Percentiles rank a stretch among this genome's conserved stretches.
These are phyloP conservation scores for Sporobolomyces pararoseus DNA, from an alignment of 768 basidiomycete species.

Conservation along the genomic window DNA sequence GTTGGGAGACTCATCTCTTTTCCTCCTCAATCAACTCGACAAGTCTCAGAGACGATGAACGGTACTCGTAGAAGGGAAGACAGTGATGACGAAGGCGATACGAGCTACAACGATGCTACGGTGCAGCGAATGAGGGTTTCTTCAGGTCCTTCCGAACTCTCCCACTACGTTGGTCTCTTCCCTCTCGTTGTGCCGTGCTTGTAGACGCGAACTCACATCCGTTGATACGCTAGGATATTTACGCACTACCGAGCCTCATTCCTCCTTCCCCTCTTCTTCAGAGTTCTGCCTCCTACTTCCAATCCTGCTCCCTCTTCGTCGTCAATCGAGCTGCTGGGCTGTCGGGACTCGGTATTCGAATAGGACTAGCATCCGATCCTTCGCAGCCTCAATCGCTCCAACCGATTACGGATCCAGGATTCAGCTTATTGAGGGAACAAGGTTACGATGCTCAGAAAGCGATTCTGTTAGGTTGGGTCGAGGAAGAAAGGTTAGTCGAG, in stretches of 20 bases:
- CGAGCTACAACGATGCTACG: background rate
- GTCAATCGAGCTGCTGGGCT: slow-evolving; percentile 39
- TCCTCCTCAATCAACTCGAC: background rate
- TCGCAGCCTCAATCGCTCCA: background rate
- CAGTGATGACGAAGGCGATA: slow-evolving; percentile 20
- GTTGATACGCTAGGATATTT: slow-evolving; percentile 26
- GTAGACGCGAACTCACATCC: too few species aligned
- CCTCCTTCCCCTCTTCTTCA: slow-evolving; percentile 23
- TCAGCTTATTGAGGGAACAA: slow-evolving; percentile 28
- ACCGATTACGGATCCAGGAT: slow-evolving; percentile 29
- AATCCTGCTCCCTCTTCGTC: slow-evolving; percentile 32
- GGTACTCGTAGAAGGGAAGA: slow-evolving; percentile 19
- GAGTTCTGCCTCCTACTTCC: slow-evolving; percentile 17
- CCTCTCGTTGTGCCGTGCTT: background rate
- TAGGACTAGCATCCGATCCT: slow-evolving; percentile 11
- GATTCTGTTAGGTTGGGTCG: slow-evolving; percentile 39
- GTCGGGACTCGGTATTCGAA: slow-evolving; percentile 36
- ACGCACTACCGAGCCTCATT: slow-evolving; percentile 27
- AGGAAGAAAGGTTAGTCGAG: slow-evolving; percentile 30
- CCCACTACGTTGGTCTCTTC: slow-evolving; percentile 23
- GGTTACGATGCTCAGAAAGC: slow-evolving; percentile 29
- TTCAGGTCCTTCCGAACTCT: background rate
- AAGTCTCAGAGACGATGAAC: slow-evolving; percentile 1
- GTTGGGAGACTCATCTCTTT: background rate
- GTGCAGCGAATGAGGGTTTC: slow-evolving; percentile 13